These are phyloP conservation scores for Magnusiomyces paraingens DNA, from an alignment of 1,139 yeast species.

Conservation along the genomic window DNA sequence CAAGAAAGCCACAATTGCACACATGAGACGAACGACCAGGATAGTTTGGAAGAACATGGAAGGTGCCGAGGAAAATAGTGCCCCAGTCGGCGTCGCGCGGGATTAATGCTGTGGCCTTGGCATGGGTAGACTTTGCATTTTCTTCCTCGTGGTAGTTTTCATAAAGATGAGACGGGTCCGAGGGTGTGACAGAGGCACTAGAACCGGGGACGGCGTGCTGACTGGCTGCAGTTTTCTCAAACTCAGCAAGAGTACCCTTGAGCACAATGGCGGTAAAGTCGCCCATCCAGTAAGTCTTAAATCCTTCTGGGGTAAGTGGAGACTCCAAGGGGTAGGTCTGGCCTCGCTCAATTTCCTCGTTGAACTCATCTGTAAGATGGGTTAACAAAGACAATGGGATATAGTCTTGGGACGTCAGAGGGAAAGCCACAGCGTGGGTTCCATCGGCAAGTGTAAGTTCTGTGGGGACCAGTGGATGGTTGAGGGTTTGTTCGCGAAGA, in stretches of 20 bases:
- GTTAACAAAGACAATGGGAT: conserved; percentile 65
- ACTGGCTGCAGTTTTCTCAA: conserved; percentile 6
- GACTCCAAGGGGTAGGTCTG: conserved; percentile 76
- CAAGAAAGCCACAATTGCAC: conserved; percentile 76
- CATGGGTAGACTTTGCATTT: background rate
- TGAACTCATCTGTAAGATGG: conserved; percentile 73
- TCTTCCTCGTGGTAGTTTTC: conserved; percentile 9
- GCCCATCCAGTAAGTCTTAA: conserved; percentile 68
- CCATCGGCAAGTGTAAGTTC: conserved; percentile 11
- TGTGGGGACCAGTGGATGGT: conserved; percentile 11
- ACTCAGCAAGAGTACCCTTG: conserved; percentile 25
- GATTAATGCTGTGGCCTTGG: conserved; percentile 5
- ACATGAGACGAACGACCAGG: conserved; percentile 69
- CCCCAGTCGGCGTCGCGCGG: conserved; percentile 37
- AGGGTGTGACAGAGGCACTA: conserved; percentile 3
- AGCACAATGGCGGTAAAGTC: conserved; percentile 52
- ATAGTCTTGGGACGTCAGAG: conserved; percentile 19
- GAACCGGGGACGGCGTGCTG: conserved; percentile 11
- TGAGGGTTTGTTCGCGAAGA: conserved; percentile 9
- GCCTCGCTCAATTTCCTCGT: conserved; percentile 78
- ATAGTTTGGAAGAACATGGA: conserved; percentile 74
- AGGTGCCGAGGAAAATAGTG: conserved; percentile 51
- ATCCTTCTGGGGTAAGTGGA: conserved; percentile 54
- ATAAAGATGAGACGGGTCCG: conserved; percentile 6
- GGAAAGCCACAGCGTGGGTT: conserved; percentile 12